Percentiles rank a stretch among this genome's conserved stretches.
These are phyloP conservation scores for Blastocystis hominis DNA, from an alignment of 352 stramenopile genomes.

Conservation along the genomic window DNA sequence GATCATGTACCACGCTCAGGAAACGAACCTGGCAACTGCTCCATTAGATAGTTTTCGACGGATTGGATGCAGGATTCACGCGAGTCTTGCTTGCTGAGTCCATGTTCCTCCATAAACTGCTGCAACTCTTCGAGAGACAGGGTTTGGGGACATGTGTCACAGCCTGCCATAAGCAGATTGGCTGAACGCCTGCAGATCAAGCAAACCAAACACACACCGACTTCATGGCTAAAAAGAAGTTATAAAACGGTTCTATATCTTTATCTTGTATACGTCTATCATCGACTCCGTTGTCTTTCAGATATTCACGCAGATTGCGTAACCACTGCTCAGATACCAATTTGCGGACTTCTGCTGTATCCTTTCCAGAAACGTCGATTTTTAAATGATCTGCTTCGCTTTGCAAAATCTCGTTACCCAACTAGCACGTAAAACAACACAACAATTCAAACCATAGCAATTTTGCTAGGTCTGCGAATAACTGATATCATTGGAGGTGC, in stretches of 20 bases:
- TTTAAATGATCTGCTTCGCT: slow-evolving; percentile 1
- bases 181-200: neutral
- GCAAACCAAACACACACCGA: neutral
- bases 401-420: neutral
- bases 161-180: slow-evolving; percentile 5
- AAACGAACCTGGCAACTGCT: neutral
- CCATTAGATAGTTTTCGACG: slow-evolving; percentile 37
- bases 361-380: neutral
- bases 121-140: neutral
- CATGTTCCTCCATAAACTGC: neutral
- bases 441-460: neutral
- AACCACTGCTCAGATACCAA: neutral
- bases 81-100: neutral
- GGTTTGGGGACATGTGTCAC: neutral
- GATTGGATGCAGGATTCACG: slow-evolving; percentile 29
- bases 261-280: neutral
- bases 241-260: slow-evolving; percentile 7
- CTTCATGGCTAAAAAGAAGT: slow-evolving; percentile 8
- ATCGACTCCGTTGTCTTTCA: neutral
- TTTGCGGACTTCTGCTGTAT: neutral
- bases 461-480: neutral
- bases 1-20: neutral
- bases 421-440: neutral
- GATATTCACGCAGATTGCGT: neutral
- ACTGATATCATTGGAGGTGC: slow-evolving; percentile 1